These are phyloP conservation scores for Verticillium dahliae DNA, from an alignment of 2,329 filamentous ascomycete genomes.

Conservation along the genomic window DNA sequence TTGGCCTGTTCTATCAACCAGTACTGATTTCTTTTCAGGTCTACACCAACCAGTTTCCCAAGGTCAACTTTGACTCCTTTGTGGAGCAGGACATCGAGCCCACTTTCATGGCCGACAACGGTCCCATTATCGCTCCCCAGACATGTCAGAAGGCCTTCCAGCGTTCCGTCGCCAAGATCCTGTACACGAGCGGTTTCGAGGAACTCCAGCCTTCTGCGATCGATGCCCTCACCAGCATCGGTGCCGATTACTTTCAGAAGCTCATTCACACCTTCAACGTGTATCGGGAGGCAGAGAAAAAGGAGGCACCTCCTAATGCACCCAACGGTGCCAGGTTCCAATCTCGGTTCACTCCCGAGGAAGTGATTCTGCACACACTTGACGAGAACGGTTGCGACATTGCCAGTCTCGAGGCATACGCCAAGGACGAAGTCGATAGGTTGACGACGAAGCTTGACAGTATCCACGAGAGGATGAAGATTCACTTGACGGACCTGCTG, in stretches of 20 bases:
- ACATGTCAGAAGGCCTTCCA: slow-evolving; percentile 80
- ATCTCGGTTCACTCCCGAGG: slow-evolving; percentile 71
- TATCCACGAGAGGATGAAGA: slow-evolving; percentile 93
- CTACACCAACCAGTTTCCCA: slow-evolving; percentile 97
- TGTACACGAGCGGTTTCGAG: slow-evolving; percentile 94
- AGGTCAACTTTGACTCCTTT: slow-evolving; percentile 88
- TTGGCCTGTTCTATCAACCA: background rate
- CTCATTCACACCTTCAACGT: slow-evolving; percentile 71
- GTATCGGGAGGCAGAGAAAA: slow-evolving; percentile 79
- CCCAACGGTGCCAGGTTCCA: slow-evolving; percentile 41
- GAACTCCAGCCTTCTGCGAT: slow-evolving; percentile 93
- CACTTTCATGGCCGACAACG: slow-evolving; percentile 84
- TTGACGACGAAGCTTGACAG: slow-evolving; percentile 69
- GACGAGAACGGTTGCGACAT: slow-evolving; percentile 79
- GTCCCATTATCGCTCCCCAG: slow-evolving; percentile 78
- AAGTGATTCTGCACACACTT: slow-evolving; percentile 80
- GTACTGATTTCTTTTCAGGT: slow-evolving; percentile 47
- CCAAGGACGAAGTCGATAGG: slow-evolving; percentile 89
- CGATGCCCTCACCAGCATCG: slow-evolving; percentile 83
- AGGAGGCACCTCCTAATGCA: slow-evolving; percentile 40
- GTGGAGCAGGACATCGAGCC: slow-evolving; percentile 78
- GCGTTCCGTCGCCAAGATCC: slow-evolving; percentile 86
- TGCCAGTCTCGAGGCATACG: slow-evolving; percentile 75
- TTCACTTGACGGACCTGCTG: slow-evolving; percentile 85
- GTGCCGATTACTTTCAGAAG: slow-evolving; percentile 83